Conservation (phyloP, 345 rosid species). For the Hibiscus mutabilis region DNA sequence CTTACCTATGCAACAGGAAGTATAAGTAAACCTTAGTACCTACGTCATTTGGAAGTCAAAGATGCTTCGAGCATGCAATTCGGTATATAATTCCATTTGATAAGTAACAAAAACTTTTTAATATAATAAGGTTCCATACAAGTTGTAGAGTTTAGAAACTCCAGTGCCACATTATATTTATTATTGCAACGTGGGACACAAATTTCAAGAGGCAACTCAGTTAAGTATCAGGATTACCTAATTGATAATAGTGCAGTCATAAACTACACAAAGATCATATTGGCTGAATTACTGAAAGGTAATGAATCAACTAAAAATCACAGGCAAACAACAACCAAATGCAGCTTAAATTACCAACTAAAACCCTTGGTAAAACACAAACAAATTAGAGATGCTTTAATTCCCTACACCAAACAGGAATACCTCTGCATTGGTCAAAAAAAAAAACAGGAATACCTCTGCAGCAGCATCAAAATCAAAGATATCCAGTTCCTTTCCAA, state of each 20-base stretch:
- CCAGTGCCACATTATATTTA: not conserved
- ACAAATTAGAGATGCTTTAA: slow-evolving; percentile 11
- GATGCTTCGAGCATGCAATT: not conserved
- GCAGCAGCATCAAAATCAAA: slow-evolving; percentile 81
- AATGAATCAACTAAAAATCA: not conserved
- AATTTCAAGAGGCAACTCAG: not conserved
- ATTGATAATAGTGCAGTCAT: not conserved
- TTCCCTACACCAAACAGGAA: slow-evolving; percentile 16
- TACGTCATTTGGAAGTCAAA: not conserved
- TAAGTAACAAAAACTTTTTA: not conserved
- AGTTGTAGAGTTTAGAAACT: not conserved
- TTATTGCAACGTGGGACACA: not conserved
- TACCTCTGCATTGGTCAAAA: slow-evolving; percentile 78
- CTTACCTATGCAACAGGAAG: slow-evolving; percentile 56
- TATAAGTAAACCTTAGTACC: slow-evolving; percentile 6
- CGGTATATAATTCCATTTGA: not conserved
- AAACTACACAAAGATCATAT: not conserved
- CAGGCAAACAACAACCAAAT: not conserved
- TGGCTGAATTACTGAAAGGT: not conserved
- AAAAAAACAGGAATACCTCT: slow-evolving; percentile 45
- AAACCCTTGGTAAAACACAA: not conserved
- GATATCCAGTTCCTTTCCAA: slow-evolving; percentile 84
- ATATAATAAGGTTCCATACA: not conserved
- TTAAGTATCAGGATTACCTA: not conserved
- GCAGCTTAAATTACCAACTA: not conserved